These are phyloP conservation scores for Blastomyces silverae DNA, from an alignment of 2,329 filamentous ascomycete species.

Conservation along the genomic window DNA sequence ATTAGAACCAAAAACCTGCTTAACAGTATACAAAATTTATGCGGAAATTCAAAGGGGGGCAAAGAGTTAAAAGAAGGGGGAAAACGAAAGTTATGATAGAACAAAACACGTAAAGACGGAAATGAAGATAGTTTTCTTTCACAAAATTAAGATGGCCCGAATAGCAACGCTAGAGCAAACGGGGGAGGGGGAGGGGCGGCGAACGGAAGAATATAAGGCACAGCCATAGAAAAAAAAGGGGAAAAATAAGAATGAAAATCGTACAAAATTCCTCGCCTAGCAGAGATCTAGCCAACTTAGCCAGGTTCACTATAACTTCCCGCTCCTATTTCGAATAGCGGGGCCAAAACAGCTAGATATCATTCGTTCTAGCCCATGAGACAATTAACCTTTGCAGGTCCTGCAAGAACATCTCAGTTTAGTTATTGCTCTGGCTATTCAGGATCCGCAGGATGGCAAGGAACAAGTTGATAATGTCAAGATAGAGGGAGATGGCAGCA, in stretches of 20 bases:
- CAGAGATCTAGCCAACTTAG: neutral
- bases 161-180: neutral
- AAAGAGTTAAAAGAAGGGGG: neutral
- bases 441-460: constrained; percentile 89
- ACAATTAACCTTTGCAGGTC: neutral
- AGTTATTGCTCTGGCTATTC: constrained; percentile 95
- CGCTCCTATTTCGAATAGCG: neutral
- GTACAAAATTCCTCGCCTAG: neutral
- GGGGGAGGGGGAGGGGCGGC: neutral
- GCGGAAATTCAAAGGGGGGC: too few species aligned
- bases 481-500: constrained; percentile 86
- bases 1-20: neutral
- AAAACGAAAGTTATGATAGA: too few species aligned
- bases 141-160: neutral
- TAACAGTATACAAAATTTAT: neutral
- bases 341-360: neutral
- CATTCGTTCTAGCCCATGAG: neutral
- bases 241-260: neutral
- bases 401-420: constrained; percentile 26
- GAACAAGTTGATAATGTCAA: constrained; percentile 97
- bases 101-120: neutral
- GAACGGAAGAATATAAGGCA: neutral
- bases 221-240: neutral
- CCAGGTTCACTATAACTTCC: neutral
- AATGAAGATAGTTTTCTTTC: neutral